Base-by-base conservation (phyloP, 129 eudicot genomes). In the Ambrosia artemisiifolia region DNA sequence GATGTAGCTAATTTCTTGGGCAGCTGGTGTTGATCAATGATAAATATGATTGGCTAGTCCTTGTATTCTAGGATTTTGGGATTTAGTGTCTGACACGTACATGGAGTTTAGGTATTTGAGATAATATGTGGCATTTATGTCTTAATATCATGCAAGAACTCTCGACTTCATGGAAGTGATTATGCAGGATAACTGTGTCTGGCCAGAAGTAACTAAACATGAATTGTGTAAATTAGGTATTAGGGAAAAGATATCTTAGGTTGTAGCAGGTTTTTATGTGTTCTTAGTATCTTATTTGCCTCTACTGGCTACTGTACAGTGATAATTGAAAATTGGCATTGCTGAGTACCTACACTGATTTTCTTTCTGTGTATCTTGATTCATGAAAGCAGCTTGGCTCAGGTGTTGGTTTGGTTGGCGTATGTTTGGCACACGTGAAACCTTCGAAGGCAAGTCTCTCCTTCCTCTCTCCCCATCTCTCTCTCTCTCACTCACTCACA, bases 321-420 rank as follows among this genome's bases (percentile, higher is more conserved):
- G 11, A 14, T 36, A 12, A 48, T 49, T 30, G 60, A 8, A 59
- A 42, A 35, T 43, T 18, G 71, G 11, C 51, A 38, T 24, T 28
- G 44, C 44, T 10, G 43, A 69, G 65, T 34, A 34, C 40, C 2
- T 54, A n/a, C 40, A 61, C 0, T 43, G 63, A 49, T 63, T 73
- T 17, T 54, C 7, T 47, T 7, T 66, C 32, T 73, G 12, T 46
- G 49, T 78, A 51, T 40, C 44, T 82, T 35, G 16, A 49, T 51
- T 8, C 13, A 19, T 65, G 11, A 72, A 32, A 80, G 77, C 88
- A 91, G 97, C 88, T 91, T 67, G 98, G 98, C 63, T 89, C 98
- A n/a, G 98, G 98, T 35, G 98, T 85, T 77, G 98, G 98, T 66
- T 78, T 92, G 89, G 95, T 92, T 72, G 98, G 98, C 78, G 71